Evolutionary conservation across 140 eudicot species (phyloP).

Genomic region (Stevia rebaudiana): DNA sequence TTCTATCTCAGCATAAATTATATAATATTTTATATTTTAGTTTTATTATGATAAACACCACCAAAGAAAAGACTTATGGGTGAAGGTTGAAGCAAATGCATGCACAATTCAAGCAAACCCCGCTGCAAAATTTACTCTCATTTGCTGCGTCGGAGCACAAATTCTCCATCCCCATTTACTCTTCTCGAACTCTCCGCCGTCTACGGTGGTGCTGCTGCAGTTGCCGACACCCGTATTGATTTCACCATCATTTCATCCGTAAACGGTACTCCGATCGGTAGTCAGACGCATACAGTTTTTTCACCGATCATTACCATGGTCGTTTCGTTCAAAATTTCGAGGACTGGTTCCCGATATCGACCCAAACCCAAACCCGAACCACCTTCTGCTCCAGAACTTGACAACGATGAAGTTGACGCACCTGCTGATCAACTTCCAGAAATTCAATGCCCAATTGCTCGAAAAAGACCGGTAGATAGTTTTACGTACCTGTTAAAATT

Average conservation of each 20-base stretch:
- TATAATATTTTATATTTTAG: too few species aligned
- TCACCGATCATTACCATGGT: conserved; percentile 31
- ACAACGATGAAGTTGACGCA: conserved; percentile 8
- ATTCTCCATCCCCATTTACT: not conserved
- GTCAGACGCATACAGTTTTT: not conserved
- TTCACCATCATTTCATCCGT: not conserved
- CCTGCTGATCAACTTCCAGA: conserved; percentile 2
- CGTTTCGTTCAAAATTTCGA: conserved; percentile 60
- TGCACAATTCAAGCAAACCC: conserved; percentile 22
- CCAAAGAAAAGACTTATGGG: not conserved
- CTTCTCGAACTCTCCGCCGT: conserved; percentile 1
- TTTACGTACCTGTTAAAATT: not conserved
- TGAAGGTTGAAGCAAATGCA: conserved; percentile 18
- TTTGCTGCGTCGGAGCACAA: not conserved
- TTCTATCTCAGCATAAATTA: too few species aligned
- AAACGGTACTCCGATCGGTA: not conserved
- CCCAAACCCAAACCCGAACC: conserved; percentile 30
- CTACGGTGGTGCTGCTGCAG: not conserved
- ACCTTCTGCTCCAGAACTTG: not conserved
- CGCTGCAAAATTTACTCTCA: not conserved
- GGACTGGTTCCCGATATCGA: conserved; percentile 43
- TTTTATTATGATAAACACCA: not conserved
- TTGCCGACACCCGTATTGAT: not conserved
- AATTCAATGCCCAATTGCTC: conserved; percentile 10
- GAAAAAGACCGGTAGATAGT: conserved; percentile 23